Evolutionary conservation across 2,329 filamentous ascomycete species (phyloP).

Genomic region (Colletotrichum australisinense): DNA sequence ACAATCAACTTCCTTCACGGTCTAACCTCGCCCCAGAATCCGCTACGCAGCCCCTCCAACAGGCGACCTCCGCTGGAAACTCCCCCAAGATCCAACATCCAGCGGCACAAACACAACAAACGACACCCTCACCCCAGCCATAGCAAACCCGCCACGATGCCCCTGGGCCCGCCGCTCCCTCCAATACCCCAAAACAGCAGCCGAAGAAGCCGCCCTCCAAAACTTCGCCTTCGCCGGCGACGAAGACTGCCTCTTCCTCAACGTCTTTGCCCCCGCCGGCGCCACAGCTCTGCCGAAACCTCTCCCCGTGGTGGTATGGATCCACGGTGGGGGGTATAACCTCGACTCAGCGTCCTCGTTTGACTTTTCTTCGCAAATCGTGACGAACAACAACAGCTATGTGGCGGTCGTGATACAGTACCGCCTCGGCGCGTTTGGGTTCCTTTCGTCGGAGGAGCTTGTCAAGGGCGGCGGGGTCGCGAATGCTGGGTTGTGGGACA

Average conservation of each 20-base stretch:
- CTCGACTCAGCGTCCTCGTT: constrained; percentile 8
- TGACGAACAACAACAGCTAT: constrained; percentile 19
- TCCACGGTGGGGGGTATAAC: constrained; percentile 36
- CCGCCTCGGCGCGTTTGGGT: constrained; percentile 31
- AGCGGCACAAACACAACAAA: neutral
- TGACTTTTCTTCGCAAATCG: constrained; percentile 16
- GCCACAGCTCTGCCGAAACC: neutral
- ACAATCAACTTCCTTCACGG: too few relatives aligned
- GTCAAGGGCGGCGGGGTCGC: constrained; percentile 17
- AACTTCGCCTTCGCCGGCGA: neutral
- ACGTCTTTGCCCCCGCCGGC: neutral
- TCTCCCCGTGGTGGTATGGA: constrained; percentile 34
- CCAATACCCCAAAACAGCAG: constrained; percentile 1
- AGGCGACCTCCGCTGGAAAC: constrained; percentile 17
- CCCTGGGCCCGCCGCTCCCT: constrained; percentile 16
- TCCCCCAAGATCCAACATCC: neutral
- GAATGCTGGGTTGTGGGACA: constrained; percentile 36
- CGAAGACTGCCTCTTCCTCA: constrained; percentile 2
- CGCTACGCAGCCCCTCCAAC: constrained; percentile 21
- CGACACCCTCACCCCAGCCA: neutral
- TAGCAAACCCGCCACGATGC: constrained; percentile 11
- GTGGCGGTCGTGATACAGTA: constrained; percentile 26
- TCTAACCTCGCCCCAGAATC: neutral
- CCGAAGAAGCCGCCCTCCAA: neutral
- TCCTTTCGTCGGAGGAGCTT: constrained; percentile 33